Conservation (phyloP, 1,284 basidiomycete species). For the Ustilago cynodontis region DNA sequence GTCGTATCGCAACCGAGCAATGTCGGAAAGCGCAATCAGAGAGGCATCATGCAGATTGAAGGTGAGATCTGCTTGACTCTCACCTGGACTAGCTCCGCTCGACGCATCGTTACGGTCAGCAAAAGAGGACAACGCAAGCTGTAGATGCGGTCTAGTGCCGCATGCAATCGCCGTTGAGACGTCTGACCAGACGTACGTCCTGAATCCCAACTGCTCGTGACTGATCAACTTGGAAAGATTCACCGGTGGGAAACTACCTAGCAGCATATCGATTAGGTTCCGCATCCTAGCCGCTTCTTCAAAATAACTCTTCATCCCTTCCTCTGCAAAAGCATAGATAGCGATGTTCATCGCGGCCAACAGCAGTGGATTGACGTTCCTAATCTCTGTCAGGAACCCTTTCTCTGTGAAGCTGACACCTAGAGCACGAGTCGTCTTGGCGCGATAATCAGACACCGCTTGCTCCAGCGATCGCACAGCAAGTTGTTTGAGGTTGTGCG, state of each 20-base stretch:
- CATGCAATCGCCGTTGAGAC: slow-evolving; percentile 39
- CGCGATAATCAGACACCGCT: slow-evolving; percentile 31
- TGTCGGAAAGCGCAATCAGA: slow-evolving; percentile 42
- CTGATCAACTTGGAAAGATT: slow-evolving; percentile 28
- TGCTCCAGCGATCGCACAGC: slow-evolving; percentile 33
- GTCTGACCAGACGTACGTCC: slow-evolving; percentile 45
- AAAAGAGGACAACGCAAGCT: slow-evolving; percentile 30
- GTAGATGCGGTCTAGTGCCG: slow-evolving; percentile 39
- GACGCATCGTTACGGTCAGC: neutral
- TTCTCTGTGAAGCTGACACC: slow-evolving; percentile 42
- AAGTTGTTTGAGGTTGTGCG: slow-evolving; percentile 44
- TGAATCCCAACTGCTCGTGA: slow-evolving; percentile 35
- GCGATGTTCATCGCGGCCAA: slow-evolving; percentile 44
- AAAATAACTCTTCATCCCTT: slow-evolving; percentile 41
- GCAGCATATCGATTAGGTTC: slow-evolving; percentile 24
- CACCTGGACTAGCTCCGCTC: neutral
- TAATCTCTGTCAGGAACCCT: slow-evolving; percentile 31
- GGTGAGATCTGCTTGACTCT: slow-evolving; percentile 7
- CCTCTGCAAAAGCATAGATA: slow-evolving; percentile 46
- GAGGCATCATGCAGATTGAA: slow-evolving; percentile 30
- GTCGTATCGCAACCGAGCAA: slow-evolving; percentile 37
- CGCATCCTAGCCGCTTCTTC: slow-evolving; percentile 39
- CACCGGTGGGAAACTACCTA: slow-evolving; percentile 38
- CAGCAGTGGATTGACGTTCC: slow-evolving; percentile 31
- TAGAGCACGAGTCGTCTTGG: slow-evolving; percentile 24